These are phyloP conservation scores for Jamesozyma jinghongensis DNA, from an alignment of 805 yeast species.

Conservation along the genomic window DNA sequence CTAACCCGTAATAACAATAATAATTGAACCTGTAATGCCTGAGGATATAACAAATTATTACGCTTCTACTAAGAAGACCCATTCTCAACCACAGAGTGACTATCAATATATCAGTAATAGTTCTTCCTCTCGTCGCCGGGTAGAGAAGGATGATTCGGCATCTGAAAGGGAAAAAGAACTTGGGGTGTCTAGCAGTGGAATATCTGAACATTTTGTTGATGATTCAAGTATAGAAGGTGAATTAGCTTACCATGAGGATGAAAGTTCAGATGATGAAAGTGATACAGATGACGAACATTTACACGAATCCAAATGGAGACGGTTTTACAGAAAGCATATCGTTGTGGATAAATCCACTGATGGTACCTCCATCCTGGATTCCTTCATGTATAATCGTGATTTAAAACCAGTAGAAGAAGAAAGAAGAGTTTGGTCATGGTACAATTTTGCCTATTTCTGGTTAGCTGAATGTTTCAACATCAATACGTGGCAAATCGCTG, in stretches of 20 bases:
- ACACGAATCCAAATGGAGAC: slow-evolving; percentile 15
- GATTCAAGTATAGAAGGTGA: slow-evolving; percentile 4
- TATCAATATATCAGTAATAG: slow-evolving; percentile 5
- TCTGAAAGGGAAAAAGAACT: slow-evolving; percentile 1
- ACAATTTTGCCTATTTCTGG: slow-evolving; percentile 74
- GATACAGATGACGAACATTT: background rate
- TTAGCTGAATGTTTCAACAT: slow-evolving; percentile 82
- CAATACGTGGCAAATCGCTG: slow-evolving; percentile 86
- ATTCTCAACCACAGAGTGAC: slow-evolving; percentile 5
- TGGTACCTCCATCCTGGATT: slow-evolving; percentile 45
- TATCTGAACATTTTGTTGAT: slow-evolving; percentile 1
- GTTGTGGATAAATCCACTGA: slow-evolving; percentile 22
- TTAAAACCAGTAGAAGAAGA: slow-evolving; percentile 66
- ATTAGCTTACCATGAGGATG: slow-evolving; percentile 1
- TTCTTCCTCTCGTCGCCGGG: slow-evolving; percentile 1
- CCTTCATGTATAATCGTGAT: slow-evolving; percentile 66
- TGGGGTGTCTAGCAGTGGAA: slow-evolving; percentile 2
- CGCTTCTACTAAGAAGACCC: slow-evolving; percentile 4
- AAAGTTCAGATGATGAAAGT: background rate
- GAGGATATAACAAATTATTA: slow-evolving; percentile 10
- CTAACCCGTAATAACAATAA: too few relatives aligned
- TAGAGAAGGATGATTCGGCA: background rate
- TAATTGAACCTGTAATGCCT: too few relatives aligned
- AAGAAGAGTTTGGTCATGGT: slow-evolving; percentile 82
- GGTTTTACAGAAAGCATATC: slow-evolving; percentile 17